Conservation (phyloP, 768 basidiomycete species). For the Ramaria rubella region DNA sequence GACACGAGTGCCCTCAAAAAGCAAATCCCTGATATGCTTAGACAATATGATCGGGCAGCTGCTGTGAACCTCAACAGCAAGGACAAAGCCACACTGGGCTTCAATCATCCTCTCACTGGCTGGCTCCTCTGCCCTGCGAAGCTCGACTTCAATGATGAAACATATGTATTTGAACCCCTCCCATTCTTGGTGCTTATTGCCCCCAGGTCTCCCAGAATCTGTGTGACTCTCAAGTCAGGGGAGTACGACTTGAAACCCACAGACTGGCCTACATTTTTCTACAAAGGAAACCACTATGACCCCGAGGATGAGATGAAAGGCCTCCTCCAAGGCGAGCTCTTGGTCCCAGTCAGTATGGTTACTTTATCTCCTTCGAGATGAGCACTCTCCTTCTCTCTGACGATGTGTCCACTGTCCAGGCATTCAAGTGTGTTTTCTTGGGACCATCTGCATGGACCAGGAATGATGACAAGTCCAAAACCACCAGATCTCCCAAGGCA, state of each 20-base stretch:
- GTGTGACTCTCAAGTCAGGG: neutral
- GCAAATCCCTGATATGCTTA: neutral
- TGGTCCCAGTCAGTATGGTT: neutral
- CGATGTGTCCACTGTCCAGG: neutral
- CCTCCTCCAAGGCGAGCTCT: neutral
- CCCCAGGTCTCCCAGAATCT: neutral
- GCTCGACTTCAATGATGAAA: conserved; percentile 21
- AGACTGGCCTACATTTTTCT: neutral
- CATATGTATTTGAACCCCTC: conserved; percentile 2
- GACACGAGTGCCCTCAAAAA: neutral
- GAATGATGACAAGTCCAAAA: neutral
- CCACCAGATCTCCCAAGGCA: neutral
- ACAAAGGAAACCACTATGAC: neutral
- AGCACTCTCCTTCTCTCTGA: no score
- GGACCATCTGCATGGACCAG: neutral
- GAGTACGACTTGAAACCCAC: neutral
- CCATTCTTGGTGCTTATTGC: neutral
- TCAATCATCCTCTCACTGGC: conserved; percentile 25
- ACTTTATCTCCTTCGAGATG: neutral
- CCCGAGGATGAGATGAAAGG: neutral
- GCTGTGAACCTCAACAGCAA: neutral
- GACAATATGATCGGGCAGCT: neutral
- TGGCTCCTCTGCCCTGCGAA: conserved; percentile 24
- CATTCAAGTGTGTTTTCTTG: neutral
- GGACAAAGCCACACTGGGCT: neutral